phyloP scores from a whole-genome alignment of 2,329 filamentous ascomycete genomes.

The Sporothrix globosa region DNA sequence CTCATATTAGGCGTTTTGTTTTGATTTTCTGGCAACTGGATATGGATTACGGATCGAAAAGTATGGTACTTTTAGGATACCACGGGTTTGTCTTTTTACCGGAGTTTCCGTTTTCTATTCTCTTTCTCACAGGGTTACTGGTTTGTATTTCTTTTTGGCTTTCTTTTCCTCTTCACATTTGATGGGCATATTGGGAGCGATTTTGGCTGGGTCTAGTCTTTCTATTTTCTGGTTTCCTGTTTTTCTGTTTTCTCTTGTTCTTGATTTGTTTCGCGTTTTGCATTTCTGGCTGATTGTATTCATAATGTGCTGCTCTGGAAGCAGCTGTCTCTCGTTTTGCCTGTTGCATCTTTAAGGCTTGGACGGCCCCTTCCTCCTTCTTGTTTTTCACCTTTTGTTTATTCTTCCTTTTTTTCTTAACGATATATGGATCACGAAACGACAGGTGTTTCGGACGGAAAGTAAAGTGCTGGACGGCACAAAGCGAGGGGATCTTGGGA shows the following conservation, averaged over 20 bases:
- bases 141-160: not conserved
- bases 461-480: conserved; percentile 19
- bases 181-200: conserved; percentile 23
- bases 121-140: not conserved
- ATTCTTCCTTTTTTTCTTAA: conserved; percentile 31
- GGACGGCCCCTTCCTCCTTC: conserved; percentile 26
- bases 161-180: conserved; percentile 8
- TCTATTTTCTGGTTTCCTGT: not conserved
- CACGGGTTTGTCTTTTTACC: conserved; percentile 16
- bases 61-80: conserved; percentile 24
- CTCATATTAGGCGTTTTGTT: conserved; percentile 28
- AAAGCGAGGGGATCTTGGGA: conserved; percentile 20
- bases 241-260: not conserved
- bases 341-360: conserved; percentile 23
- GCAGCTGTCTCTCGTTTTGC: conserved; percentile 26
- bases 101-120: not conserved
- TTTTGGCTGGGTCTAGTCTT: conserved; percentile 19
- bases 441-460: conserved; percentile 10
- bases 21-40: not conserved
- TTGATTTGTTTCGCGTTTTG: not conserved
- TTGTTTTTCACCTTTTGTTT: conserved; percentile 29
- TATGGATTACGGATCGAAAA: conserved; percentile 27
- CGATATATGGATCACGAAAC: conserved; percentile 22
- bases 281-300: not conserved
- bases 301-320: conserved; percentile 35